These are phyloP conservation scores for Blastomyces parvus DNA, from an alignment of 2,329 filamentous ascomycete species.

Conservation along the genomic window DNA sequence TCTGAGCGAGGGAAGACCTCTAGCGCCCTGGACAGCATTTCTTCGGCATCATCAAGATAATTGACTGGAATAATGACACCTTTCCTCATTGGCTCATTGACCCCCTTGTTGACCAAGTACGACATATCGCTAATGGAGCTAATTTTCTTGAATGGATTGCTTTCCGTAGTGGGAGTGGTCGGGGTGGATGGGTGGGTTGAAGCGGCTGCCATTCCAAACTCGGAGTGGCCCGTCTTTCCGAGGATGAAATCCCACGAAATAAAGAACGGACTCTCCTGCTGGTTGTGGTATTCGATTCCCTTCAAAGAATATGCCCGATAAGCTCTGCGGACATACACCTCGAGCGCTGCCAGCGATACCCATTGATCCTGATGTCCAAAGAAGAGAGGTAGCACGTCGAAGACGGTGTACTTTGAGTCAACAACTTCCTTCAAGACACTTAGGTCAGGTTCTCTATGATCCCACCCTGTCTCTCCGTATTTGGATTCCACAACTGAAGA, in stretches of 20 bases:
- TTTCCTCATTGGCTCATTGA: constrained; percentile 68
- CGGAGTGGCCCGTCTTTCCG: constrained; percentile 82
- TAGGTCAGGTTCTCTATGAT: constrained; percentile 84
- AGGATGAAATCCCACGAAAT: constrained; percentile 94
- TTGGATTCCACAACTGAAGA: constrained; percentile 94
- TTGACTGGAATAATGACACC: constrained; percentile 90
- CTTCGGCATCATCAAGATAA: constrained; percentile 90
- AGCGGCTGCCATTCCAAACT: constrained; percentile 67
- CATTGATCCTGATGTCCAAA: constrained; percentile 90
- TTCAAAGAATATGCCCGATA: constrained; percentile 94
- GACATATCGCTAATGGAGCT: constrained; percentile 96
- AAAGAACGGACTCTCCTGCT: constrained; percentile 61
- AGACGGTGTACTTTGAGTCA: constrained; percentile 97
- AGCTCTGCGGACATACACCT: constrained; percentile 91
- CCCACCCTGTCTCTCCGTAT: constrained; percentile 94
- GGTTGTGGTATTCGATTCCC: constrained; percentile 73
- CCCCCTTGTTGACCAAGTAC: constrained; percentile 62
- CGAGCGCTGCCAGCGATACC: constrained; percentile 85
- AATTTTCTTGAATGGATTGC: constrained; percentile 65
- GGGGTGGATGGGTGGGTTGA: constrained; percentile 77
- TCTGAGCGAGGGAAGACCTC: constrained; percentile 63
- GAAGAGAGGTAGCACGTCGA: constrained; percentile 90
- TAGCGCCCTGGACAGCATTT: constrained; percentile 71
- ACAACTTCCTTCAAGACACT: constrained; percentile 95
- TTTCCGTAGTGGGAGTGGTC: constrained; percentile 57